A percentile compares a stretch with the other conserved stretches of the same genome.
Conservation (phyloP, 805 yeast species). For the Zygosaccharomyces rouxii region DNA sequence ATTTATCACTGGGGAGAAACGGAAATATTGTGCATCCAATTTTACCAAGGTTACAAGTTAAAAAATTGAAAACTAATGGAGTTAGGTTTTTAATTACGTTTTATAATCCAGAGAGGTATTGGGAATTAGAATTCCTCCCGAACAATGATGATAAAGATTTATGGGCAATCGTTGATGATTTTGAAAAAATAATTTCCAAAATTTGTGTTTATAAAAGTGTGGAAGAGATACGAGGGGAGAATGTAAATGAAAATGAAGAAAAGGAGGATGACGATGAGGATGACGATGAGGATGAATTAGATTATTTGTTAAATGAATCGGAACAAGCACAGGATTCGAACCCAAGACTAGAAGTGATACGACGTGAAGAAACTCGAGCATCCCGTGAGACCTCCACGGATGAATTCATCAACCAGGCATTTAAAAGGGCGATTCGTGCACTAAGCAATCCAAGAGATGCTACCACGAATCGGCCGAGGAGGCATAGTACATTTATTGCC, state of each 20-base stretch:
- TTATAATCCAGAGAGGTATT: conserved; percentile 70
- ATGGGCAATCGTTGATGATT: conserved; percentile 11
- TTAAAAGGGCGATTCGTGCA: conserved; percentile 20
- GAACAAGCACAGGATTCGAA: conserved; percentile 8
- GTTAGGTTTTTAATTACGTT: conserved; percentile 52
- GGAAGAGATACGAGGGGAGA: background rate
- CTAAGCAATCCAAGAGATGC: conserved; percentile 2
- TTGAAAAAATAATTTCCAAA: conserved; percentile 32
- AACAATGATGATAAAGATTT: conserved; percentile 10
- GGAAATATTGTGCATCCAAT: conserved; percentile 61
- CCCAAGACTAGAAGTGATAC: background rate
- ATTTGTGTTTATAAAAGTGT: conserved; percentile 19
- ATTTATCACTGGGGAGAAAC: conserved; percentile 32
- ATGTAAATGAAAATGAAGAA: no score
- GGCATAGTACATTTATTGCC: background rate
- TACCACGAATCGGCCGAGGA: background rate
- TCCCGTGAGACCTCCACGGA: background rate
- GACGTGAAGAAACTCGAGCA: background rate
- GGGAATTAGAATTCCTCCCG: conserved; percentile 47
- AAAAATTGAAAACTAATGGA: conserved; percentile 40
- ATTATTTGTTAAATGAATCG: conserved; percentile 22
- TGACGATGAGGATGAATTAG: conserved; percentile 24
- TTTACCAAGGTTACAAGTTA: conserved; percentile 58
- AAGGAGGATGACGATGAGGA: no score
- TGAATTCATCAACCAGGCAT: conserved; percentile 17